A percentile compares a stretch with the other conserved stretches of the same genome.
Evolutionary conservation across 1,284 basidiomycete genomes (phyloP).

Genomic region (Leccinum ambiguum): DNA sequence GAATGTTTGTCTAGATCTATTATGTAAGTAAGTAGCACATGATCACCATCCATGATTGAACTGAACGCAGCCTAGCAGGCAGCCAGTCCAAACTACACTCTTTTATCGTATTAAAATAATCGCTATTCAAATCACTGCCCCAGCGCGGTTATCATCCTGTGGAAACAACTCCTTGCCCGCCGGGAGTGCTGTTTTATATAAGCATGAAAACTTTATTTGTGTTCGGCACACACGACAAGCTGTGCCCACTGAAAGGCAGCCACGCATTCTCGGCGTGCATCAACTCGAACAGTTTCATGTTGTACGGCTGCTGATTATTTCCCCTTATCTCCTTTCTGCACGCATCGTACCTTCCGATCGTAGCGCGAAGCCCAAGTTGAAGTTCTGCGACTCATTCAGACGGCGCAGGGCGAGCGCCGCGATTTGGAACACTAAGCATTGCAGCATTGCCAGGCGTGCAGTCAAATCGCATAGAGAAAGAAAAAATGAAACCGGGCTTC

Average conservation of each 20-base stretch:
- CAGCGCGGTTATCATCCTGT: slow-evolving; percentile 31
- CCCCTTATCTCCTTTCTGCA: slow-evolving; percentile 31
- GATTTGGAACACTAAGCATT: not conserved
- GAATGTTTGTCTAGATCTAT: slow-evolving; percentile 2
- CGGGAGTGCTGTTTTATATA: slow-evolving; percentile 16
- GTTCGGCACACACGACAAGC: slow-evolving; percentile 10
- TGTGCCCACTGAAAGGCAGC: slow-evolving; percentile 20
- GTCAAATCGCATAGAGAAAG: slow-evolving; percentile 2
- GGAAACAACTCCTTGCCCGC: slow-evolving; percentile 17
- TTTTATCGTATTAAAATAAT: slow-evolving; percentile 15
- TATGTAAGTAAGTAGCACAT: not conserved
- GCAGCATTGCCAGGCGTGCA: not conserved
- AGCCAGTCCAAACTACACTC: slow-evolving; percentile 8
- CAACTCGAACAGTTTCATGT: slow-evolving; percentile 26
- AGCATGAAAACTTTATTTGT: slow-evolving; percentile 21
- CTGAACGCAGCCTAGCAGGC: not conserved
- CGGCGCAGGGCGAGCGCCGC: slow-evolving; percentile 5
- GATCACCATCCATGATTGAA: slow-evolving; percentile 2
- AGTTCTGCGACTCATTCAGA: slow-evolving; percentile 13
- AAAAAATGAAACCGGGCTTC: slow-evolving; percentile 12
- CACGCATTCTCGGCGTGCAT: slow-evolving; percentile 34
- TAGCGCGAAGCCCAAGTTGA: slow-evolving; percentile 5
- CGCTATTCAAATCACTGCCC: slow-evolving; percentile 22
- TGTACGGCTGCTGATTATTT: slow-evolving; percentile 22
- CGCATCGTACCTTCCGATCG: slow-evolving; percentile 18